Evolutionary conservation across 106 monocot genomes (phyloP).

Genomic region (Acorus calamus): DNA sequence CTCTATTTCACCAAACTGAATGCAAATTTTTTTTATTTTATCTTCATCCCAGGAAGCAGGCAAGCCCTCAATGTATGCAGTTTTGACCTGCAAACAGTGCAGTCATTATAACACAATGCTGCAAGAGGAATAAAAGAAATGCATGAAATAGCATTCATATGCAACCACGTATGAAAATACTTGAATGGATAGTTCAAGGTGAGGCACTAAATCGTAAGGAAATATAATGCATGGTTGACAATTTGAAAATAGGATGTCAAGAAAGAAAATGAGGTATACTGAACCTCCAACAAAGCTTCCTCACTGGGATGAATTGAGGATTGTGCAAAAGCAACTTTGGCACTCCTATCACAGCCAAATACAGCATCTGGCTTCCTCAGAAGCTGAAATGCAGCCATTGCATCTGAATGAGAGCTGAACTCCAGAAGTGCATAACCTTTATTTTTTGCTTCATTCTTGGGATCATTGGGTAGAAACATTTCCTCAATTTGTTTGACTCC

Average conservation of each 20-base stretch:
- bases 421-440: conserved; percentile 59
- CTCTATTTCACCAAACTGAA: conserved; percentile 41
- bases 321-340: conserved; percentile 55
- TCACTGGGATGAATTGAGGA: conserved; percentile 21
- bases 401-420: conserved; percentile 43
- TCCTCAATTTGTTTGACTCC: conserved; percentile 40
- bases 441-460: conserved; percentile 37
- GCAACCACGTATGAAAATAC: no score
- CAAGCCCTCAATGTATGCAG: conserved; percentile 42
- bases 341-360: conserved; percentile 43
- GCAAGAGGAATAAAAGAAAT: no score
- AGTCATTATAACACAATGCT: no score
- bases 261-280: no score
- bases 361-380: conserved; percentile 49
- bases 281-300: conserved; percentile 27
- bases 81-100: conserved; percentile 33
- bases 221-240: no score
- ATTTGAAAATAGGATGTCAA: no score
- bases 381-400: conserved; percentile 46
- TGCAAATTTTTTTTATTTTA: conserved; percentile 41
- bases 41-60: conserved; percentile 52
- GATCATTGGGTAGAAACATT: conserved; percentile 33
- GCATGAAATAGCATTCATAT: no score
- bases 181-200: no score
- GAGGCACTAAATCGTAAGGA: no score